Evolutionary conservation across 768 basidiomycete species (phyloP), one percentile per base, ranked within the genome.

Genomic region (Fomitopsis pulvina): DNA sequence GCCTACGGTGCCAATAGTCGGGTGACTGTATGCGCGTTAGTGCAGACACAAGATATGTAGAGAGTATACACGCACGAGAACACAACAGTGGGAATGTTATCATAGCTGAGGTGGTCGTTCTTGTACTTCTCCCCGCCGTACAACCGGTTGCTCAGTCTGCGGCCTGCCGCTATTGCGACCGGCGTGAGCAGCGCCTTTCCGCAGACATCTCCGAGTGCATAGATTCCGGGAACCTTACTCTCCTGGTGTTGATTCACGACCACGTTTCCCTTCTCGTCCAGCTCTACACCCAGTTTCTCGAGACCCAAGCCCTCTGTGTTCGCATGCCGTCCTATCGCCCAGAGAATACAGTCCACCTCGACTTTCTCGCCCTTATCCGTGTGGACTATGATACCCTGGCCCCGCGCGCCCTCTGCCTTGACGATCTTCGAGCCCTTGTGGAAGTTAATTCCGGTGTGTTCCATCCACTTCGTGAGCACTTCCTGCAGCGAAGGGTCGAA

Each of bases 121-220:
- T 87, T 92, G 77, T 76, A 94, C 67, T 89, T 75, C 52, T 81
- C 79, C 2, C 84, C 83, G 9, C 96, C 96, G 60, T 92, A 99
- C 41, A 98, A 69, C 52, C 96, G 74, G 70, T 98, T 98, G 47
- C 87, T 77, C 32, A 97, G 72, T 53, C 92, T 72, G 52, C 96
- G 74, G 20, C 92, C 96, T 14, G 96, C 96, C 42, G 95, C 95
- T 51, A 99, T 95, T 37, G 96, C 96, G 9, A 99, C 96, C 14
- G 96, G 96, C 3, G 96, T 99, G 52, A 99, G 75, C 27, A 95
- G 73, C 38, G 82, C 89, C 67, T 96, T 94, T 53, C 96, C 96
- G 57, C 81, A 81, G 20, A 93, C 91, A 63, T 99, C 96, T 2
- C 96, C 96, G 50, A 98, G 84, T 2, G 92, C 81, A 39, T 76